Evolutionary conservation across 2,329 filamentous ascomycete genomes (phyloP), one percentile per base, ranked within the genome.

Genomic region (Daldinia sp.): DNA sequence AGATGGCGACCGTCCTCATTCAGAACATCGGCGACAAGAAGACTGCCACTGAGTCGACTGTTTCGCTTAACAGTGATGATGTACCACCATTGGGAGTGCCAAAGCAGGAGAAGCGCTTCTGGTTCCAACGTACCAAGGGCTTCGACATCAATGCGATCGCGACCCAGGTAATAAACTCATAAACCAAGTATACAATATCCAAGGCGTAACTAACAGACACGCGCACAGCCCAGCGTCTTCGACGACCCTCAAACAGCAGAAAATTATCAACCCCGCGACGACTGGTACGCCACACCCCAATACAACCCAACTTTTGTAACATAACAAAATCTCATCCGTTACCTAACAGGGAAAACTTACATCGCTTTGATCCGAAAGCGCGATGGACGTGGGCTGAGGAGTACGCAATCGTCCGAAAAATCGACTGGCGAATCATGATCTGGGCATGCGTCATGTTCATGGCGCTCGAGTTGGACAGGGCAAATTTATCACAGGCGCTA

Each of bases 361-460:
- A 73, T 48, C 72, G 73, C 7, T 76, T 76, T 35, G 73, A 76
- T 15, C 74, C 74, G 0, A 66, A 66, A 6, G 73, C 71, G 9
- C 69, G 73, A 9, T 76, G 74, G 73, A 75, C 71, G 0, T 76
- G 73, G 73, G 67, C 55, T 2, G 74, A 76, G 47, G 74, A 76
- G 50, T 68, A 72, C 9, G 69, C 70, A 0, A 57, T 76, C 11
- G 66, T 75, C n/a, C 68, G 70, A n/a, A 72, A 70, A 50, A 71
- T 74, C 34, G 74, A 76, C 53, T 63, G 45, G 32, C 53, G 61
- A 17, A 81, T 83, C 59, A 81, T 80, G 78, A 55, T 80, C 1
- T 83, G 77, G 74, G 72, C 77, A 0, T 83, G 82, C 53, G 68
- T 82, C 61, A 81, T 80, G 78, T 82, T 82, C 68, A 79, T 82